Conservation (phyloP, 352 stramenopile species). For the Phytophthora tentaculata region DNA sequence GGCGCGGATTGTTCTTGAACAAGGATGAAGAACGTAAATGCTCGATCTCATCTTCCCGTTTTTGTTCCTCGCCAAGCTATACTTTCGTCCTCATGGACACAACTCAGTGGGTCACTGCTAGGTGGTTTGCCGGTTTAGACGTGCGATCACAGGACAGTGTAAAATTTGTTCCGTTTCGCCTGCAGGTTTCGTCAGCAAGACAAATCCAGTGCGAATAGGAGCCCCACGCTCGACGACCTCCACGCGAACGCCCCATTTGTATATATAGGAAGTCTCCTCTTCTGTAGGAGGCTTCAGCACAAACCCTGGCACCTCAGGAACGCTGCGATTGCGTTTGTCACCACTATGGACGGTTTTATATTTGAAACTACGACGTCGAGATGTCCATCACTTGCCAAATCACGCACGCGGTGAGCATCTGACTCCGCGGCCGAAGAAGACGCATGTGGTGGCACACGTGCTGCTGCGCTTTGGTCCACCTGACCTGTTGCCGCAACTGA, state of each 20-base stretch:
- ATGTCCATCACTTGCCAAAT: not conserved
- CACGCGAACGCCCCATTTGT: not conserved
- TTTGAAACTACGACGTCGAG: not conserved
- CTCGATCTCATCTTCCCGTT: not conserved
- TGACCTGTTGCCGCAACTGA: not conserved
- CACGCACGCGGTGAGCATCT: not conserved
- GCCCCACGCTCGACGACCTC: too few species aligned
- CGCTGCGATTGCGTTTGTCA: not conserved
- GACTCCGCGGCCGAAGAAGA: not conserved
- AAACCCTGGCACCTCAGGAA: not conserved
- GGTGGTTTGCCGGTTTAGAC: not conserved
- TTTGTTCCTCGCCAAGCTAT: not conserved
- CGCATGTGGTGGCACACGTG: not conserved
- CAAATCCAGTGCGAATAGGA: not conserved
- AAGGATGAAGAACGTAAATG: not conserved
- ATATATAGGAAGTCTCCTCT: not conserved
- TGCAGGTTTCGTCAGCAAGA: not conserved
- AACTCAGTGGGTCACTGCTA: not conserved
- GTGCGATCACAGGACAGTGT: not conserved
- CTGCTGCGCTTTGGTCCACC: not conserved
- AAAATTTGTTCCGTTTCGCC: not conserved
- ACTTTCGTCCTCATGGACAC: not conserved
- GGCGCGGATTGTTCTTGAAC: not conserved
- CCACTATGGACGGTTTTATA: not conserved
- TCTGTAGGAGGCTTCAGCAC: not conserved